phyloP scores from a whole-genome alignment of 345 rosid genomes.

The Gossypium thurberi region DNA sequence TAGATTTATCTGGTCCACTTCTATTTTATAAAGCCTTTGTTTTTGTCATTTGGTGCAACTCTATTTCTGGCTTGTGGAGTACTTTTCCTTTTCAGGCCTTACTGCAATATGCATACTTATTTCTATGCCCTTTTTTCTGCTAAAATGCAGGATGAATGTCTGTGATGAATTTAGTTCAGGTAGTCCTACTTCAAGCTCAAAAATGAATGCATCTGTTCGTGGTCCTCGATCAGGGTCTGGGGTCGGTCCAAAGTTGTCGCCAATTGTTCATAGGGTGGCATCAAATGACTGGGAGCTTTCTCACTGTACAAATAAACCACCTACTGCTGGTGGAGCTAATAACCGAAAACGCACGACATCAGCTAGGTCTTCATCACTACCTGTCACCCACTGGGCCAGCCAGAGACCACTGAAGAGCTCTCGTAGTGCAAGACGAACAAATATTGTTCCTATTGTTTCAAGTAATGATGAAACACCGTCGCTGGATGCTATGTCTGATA shows the following conservation, averaged over 20 bases:
- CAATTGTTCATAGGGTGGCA: constrained; percentile 54
- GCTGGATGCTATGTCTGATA: constrained; percentile 60
- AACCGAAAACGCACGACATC: constrained; percentile 67
- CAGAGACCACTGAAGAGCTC: constrained; percentile 86
- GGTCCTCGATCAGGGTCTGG: constrained; percentile 75
- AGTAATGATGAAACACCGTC: constrained; percentile 59
- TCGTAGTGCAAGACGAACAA: constrained; percentile 82
- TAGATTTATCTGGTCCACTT: not conserved
- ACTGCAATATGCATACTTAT: not conserved
- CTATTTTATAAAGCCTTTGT: not conserved
- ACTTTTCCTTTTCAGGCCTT: not conserved
- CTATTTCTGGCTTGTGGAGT: not conserved
- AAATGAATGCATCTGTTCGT: constrained; percentile 52
- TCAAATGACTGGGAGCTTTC: constrained; percentile 82
- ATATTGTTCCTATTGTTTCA: constrained; percentile 61
- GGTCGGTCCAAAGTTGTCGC: constrained; percentile 56
- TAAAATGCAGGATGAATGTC: constrained; percentile 49
- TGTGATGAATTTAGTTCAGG: constrained; percentile 67
- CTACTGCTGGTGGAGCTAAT: constrained; percentile 53
- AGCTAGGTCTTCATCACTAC: constrained; percentile 70
- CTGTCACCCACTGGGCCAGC: constrained; percentile 78
- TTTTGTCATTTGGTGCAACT: not conserved
- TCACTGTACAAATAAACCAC: constrained; percentile 69
- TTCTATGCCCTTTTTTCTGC: constrained; percentile 4
- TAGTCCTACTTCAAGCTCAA: constrained; percentile 61